Conservation (phyloP, 305 asterid species). For the Solanum hybrid region DNA sequence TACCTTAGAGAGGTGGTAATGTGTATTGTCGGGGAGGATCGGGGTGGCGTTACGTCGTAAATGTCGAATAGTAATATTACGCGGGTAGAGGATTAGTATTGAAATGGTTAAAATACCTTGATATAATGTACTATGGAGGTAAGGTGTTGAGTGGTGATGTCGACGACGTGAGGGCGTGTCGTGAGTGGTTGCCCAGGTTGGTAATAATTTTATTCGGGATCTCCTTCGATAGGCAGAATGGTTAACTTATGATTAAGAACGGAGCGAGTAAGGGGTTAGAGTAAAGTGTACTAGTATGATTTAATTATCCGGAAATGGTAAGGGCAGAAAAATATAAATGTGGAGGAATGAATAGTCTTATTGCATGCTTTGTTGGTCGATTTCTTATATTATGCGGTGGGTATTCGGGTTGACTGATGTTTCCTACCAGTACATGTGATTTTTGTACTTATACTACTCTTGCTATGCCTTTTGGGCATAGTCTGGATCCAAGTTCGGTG, state of each 20-base stretch:
- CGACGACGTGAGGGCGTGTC: neutral
- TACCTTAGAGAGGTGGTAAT: neutral
- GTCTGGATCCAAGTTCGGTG: neutral
- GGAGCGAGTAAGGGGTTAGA: neutral
- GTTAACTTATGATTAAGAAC: neutral
- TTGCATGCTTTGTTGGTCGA: neutral
- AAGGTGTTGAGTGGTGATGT: neutral
- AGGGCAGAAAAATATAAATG: neutral
- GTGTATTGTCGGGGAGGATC: neutral
- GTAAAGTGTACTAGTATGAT: neutral
- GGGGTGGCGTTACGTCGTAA: neutral
- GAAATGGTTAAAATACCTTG: neutral
- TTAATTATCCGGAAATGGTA: neutral
- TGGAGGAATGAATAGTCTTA: neutral
- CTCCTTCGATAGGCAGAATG: neutral
- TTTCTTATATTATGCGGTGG: neutral
- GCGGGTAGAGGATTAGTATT: neutral
- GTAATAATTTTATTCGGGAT: neutral
- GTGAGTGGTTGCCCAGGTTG: neutral
- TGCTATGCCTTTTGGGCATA: neutral
- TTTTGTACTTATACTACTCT: neutral
- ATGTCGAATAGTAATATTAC: neutral
- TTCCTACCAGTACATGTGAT: neutral
- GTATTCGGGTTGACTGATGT: neutral
- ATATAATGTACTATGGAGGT: neutral